Evolutionary conservation across 2,329 filamentous ascomycete species (phyloP).

Genomic region (Aspergillus quadricinctus): DNA sequence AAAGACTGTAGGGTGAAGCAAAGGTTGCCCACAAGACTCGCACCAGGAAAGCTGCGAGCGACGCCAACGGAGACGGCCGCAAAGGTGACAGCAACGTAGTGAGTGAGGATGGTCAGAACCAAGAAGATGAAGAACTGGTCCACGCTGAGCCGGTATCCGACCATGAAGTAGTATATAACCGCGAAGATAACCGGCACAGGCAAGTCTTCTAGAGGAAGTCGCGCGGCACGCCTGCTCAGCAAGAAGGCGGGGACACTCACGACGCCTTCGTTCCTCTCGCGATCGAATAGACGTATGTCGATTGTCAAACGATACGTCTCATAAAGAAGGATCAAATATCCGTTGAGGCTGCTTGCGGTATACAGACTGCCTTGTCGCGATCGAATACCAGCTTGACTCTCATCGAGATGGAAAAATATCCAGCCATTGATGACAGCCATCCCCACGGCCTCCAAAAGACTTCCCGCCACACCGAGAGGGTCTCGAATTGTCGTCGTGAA

Average conservation of each 20-base stretch:
- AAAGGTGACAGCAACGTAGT: conserved; percentile 70
- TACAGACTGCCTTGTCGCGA: conserved; percentile 71
- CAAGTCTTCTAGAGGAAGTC: conserved; percentile 66
- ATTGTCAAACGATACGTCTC: conserved; percentile 71
- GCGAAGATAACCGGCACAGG: conserved; percentile 69
- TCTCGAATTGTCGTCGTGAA: conserved; percentile 71
- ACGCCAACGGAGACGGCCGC: conserved; percentile 64
- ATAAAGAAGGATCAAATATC: conserved; percentile 71
- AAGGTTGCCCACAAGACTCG: conserved; percentile 68
- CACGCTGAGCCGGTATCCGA: conserved; percentile 62
- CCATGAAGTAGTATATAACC: conserved; percentile 73
- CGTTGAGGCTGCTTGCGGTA: conserved; percentile 66
- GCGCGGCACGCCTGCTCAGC: conserved; percentile 63
- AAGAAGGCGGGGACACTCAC: conserved; percentile 67
- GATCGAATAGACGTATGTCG: conserved; percentile 72
- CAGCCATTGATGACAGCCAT: conserved; percentile 71
- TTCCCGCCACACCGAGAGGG: conserved; percentile 68
- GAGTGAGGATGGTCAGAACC: conserved; percentile 61
- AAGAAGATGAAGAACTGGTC: conserved; percentile 70
- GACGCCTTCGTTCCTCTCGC: conserved; percentile 68
- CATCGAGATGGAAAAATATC: conserved; percentile 63
- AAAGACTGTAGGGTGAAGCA: conserved; percentile 69
- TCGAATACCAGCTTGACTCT: conserved; percentile 66
- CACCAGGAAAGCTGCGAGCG: conserved; percentile 63
- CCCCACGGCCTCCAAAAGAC: conserved; percentile 62